These are phyloP conservation scores for Pythium aphanidermatum DNA, from an alignment of 352 stramenopile genomes.

Conservation along the genomic window DNA sequence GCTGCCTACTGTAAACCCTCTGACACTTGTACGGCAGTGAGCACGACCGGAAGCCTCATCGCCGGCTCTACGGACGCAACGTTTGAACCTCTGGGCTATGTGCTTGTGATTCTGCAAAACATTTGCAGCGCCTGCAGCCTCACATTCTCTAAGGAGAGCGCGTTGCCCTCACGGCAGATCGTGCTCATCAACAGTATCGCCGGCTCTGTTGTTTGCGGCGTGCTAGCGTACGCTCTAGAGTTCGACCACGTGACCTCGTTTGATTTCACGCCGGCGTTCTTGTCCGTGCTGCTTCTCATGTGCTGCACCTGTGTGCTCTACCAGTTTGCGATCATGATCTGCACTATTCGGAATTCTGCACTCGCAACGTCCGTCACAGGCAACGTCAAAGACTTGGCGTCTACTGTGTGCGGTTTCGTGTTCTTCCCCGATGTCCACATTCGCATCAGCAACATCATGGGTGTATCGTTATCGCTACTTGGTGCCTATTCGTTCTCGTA, in stretches of 20 bases:
- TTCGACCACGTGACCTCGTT: slow-evolving; percentile 31
- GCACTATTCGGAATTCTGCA: slow-evolving; percentile 60
- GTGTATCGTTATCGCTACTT: slow-evolving; percentile 58
- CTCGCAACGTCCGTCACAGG: slow-evolving; percentile 70
- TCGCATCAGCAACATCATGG: slow-evolving; percentile 34
- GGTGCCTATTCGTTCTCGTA: slow-evolving; percentile 74
- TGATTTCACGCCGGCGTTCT: slow-evolving; percentile 27
- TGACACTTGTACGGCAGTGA: slow-evolving; percentile 27
- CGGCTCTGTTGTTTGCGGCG: slow-evolving; percentile 35
- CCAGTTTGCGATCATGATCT: slow-evolving; percentile 67
- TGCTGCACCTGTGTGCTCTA: slow-evolving; percentile 67
- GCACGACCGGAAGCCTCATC: slow-evolving; percentile 43
- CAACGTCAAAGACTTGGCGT: slow-evolving; percentile 69
- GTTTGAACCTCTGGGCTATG: slow-evolving; percentile 36
- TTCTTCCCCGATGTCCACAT: slow-evolving; percentile 53
- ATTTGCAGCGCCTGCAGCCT: slow-evolving; percentile 55
- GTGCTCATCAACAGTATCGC: slow-evolving; percentile 51
- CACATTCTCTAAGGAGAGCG: slow-evolving; percentile 61
- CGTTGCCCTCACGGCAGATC: slow-evolving; percentile 39
- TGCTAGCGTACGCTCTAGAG: slow-evolving; percentile 38
- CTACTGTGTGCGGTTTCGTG: slow-evolving; percentile 49
- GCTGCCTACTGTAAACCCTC: neutral
- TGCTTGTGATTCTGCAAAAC: slow-evolving; percentile 63
- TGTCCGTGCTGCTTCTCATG: slow-evolving; percentile 34
- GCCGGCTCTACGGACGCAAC: slow-evolving; percentile 53